Percentiles rank a stretch among this genome's conserved stretches.
Evolutionary conservation across 2,329 filamentous ascomycete genomes (phyloP).

Genomic region (Diaporthe amygdali): DNA sequence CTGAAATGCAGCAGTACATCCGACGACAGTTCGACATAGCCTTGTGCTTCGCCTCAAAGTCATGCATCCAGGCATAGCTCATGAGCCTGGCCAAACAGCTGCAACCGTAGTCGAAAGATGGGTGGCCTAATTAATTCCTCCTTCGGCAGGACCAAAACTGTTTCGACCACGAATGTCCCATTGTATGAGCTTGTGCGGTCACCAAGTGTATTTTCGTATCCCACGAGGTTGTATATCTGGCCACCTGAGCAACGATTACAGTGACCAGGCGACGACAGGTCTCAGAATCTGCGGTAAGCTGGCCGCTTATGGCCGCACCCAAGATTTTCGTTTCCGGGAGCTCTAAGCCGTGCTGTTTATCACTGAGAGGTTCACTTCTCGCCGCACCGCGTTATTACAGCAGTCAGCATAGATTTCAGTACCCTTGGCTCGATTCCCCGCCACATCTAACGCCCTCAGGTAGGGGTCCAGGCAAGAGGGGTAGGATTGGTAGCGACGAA

Average conservation of each 20-base stretch:
- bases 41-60: too few species aligned
- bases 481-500: background rate
- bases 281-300: constrained; percentile 14
- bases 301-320: background rate
- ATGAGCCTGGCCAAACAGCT: background rate
- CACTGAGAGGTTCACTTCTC: background rate
- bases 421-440: background rate
- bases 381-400: background rate
- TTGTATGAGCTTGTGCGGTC: background rate
- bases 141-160: background rate
- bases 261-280: constrained; percentile 3
- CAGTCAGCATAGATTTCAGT: background rate
- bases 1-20: background rate
- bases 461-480: background rate
- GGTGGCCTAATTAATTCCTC: background rate
- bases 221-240: background rate
- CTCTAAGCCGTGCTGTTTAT: background rate
- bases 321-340: background rate
- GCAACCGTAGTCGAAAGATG: background rate
- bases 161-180: background rate
- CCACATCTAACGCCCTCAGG: background rate
- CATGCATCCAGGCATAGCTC: too few species aligned
- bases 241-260: background rate
- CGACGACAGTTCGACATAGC: background rate
- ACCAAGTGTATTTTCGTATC: background rate